Evolutionary conservation across 495 filamentous ascomycete species (phyloP), one percentile per base, ranked within the genome.

Genomic region (Aspergillus cristatus): DNA sequence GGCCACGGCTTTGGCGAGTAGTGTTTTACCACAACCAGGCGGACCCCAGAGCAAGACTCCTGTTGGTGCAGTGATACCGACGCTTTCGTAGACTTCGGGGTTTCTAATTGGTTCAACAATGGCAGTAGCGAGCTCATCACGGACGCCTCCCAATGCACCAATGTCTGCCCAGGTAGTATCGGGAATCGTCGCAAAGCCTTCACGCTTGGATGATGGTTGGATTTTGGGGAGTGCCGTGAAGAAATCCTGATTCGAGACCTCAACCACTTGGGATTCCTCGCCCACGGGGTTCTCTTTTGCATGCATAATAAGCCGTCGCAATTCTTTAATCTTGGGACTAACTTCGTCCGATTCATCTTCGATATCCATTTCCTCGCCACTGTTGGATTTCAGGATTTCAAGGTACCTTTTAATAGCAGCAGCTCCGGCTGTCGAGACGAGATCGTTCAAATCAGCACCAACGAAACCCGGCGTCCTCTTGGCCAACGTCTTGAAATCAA

Each of bases 171-270:
- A 98, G 1, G 86, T 95, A 6, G 89, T 94, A 55, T 95, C 84
- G n/a, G 91, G 91, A 31, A 97, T 86, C 1, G 89, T 94, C 18
- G 89, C 86, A 60, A 98, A 98, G 42, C 91, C 91, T 67, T 98
- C 93, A 13, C 91, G 80, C 54, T 94, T 93, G 14, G 86, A 83
- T 1, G 88, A 94, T 3, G 91, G 93, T 43, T 93, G 88, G 38
- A 97, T 88, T 49, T 79, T 81, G 28, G 83, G 76, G 18, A 96
- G 70, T 17, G 90, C 91, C 5, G 71, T 71, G 17, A 81, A 61
- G 58, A 94, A 91, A 38, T 91, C 84, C 6, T 62, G 56, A 42
- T 74, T 76, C 7, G 68, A 72, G 32, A 82, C 60, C 7, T 63
- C 54, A n/a, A 71, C 58, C 7, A 57, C 54, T 36, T 70, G 51